phyloP scores from a whole-genome alignment of 495 filamentous ascomycete species.

The Podospora pseudocomata region DNA sequence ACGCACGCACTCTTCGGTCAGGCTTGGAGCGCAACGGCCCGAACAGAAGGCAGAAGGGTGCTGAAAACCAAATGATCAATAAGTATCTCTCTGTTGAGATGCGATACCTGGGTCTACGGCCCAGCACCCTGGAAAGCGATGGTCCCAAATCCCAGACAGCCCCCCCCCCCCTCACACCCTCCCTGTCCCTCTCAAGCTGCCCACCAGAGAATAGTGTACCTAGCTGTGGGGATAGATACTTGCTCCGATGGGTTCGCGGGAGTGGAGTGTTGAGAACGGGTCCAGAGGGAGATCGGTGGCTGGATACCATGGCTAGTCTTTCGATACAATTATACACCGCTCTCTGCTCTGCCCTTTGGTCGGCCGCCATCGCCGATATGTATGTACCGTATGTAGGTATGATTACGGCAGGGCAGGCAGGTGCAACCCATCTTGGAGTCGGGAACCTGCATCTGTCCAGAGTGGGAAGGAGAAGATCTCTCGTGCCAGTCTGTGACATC shows the following conservation, averaged over 20 bases:
- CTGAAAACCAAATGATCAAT: neutral
- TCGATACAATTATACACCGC: neutral
- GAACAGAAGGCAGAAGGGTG: neutral
- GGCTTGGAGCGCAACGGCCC: neutral
- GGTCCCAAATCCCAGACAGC: neutral
- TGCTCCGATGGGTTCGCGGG: too few relatives aligned
- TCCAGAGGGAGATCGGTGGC: neutral
- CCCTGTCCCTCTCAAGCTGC: neutral
- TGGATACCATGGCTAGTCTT: neutral
- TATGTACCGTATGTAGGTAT: neutral
- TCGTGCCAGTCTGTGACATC: neutral
- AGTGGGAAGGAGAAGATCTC: neutral
- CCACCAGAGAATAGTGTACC: neutral
- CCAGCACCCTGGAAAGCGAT: neutral
- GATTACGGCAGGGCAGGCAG: neutral
- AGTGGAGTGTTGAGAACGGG: neutral
- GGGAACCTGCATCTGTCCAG: neutral
- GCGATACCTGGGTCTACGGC: neutral
- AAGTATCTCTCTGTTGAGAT: neutral
- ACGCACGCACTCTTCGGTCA: conserved; percentile 1
- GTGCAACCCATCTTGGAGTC: neutral
- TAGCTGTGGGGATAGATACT: neutral
- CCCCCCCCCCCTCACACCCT: too few relatives aligned
- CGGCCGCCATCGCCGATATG: neutral
- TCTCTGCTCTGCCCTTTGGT: neutral